Evolutionary conservation across 2,329 filamentous ascomycete species (phyloP), one percentile per base, ranked within the genome.

Genomic region (Pseudocercospora crystallina): DNA sequence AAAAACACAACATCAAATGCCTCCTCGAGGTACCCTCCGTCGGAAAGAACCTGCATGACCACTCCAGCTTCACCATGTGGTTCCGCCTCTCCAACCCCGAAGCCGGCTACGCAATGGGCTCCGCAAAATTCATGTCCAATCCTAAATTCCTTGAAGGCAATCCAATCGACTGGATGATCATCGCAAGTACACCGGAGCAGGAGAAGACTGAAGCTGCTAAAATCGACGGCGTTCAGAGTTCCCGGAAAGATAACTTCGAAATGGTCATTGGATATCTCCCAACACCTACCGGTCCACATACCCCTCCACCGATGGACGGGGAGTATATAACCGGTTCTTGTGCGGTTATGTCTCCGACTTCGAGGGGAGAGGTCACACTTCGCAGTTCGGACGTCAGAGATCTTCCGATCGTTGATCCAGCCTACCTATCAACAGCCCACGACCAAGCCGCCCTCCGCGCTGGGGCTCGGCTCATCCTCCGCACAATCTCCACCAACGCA

Each of bases 11-110:
- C 55, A 80, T 84, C 49, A 71, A 73, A 17, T 74, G 81, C n/a
- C 75, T 82, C 46, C 73, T 76, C 57, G 77, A 84, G 60, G 73
- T 83, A 33, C 77, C 80, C 10, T 81, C 80, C 43, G 80, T 84
- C 9, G 81, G 81, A 49, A 77, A 81, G 69, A 84, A 84, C 65
- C 72, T 84, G 29, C 73, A 80, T 58, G 81, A 84, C 61, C 81
- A 84, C 63, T 48, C 62, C 12, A 53, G 57, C 29, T 67, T 59
- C 30, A 59, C 65, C 31, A 58, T 53, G 40, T 50, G 58, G 12
- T 69, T 53, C 58, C 54, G 57, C 51, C 26, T 41, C n/a, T 10
- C 20, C 8, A 20, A 59, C 71, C 36, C 64, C 62, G 41, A 51
- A 58, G 15, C 60, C 61, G 38, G 43, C 15, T 42, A 43, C 5